Evolutionary conservation across 2,329 filamentous ascomycete genomes (phyloP).

Genomic region (Fusarium cyanostomum): DNA sequence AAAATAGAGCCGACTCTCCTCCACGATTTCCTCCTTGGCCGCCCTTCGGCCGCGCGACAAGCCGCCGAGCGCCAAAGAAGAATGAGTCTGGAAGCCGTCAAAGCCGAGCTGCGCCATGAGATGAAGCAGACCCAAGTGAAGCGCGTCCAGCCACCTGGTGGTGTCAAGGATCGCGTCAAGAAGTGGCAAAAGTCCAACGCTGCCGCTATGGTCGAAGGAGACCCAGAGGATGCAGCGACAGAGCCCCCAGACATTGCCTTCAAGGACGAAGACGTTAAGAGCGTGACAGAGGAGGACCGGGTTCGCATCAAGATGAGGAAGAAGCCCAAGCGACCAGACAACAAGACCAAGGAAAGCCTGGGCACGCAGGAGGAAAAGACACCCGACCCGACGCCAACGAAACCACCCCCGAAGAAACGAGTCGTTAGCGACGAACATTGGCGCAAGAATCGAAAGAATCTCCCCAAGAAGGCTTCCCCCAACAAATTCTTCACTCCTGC

Average conservation of each 20-base stretch:
- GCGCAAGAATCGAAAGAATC: slow-evolving; percentile 69
- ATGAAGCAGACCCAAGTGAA: slow-evolving; percentile 68
- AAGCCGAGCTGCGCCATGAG: slow-evolving; percentile 61
- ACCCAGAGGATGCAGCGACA: slow-evolving; percentile 62
- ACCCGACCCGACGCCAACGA: slow-evolving; percentile 40
- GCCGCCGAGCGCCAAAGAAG: slow-evolving; percentile 62
- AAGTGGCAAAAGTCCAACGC: slow-evolving; percentile 86
- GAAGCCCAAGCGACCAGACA: slow-evolving; percentile 52
- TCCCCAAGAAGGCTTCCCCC: slow-evolving; percentile 54
- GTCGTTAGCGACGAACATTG: slow-evolving; percentile 95
- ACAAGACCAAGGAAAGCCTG: slow-evolving; percentile 41
- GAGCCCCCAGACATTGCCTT: slow-evolving; percentile 71
- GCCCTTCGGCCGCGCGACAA: slow-evolving; percentile 64
- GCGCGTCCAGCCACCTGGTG: slow-evolving; percentile 69
- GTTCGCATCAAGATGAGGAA: slow-evolving; percentile 65
- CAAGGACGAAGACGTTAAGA: slow-evolving; percentile 64
- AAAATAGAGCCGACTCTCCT: slow-evolving; percentile 59
- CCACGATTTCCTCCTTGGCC: slow-evolving; percentile 66
- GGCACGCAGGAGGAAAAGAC: slow-evolving; percentile 37
- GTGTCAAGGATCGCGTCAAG: slow-evolving; percentile 81
- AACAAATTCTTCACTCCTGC: slow-evolving; percentile 41
- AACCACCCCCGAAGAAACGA: slow-evolving; percentile 82
- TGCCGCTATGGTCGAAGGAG: slow-evolving; percentile 64
- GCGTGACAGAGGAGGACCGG: slow-evolving; percentile 69
- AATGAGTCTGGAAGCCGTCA: slow-evolving; percentile 67